Evolutionary conservation across 1,284 basidiomycete species (phyloP).

Genomic region (Rhodotorula mucilaginosa): DNA sequence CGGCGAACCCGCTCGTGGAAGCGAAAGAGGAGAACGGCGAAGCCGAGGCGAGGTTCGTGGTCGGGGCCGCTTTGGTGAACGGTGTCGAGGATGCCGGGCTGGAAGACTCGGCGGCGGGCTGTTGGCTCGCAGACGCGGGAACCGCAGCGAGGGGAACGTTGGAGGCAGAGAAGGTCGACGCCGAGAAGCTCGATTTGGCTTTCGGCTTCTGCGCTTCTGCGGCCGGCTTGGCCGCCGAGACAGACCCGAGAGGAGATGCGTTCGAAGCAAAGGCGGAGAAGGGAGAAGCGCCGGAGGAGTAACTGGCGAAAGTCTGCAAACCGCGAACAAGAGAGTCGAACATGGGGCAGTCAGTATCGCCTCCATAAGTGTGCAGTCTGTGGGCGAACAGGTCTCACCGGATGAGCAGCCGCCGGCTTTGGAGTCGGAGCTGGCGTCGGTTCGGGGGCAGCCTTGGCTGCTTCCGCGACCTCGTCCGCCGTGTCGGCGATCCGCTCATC

Average conservation of each 20-base stretch:
- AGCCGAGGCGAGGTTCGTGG: slow-evolving; percentile 19
- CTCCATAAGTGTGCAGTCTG: background rate
- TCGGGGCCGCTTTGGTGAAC: slow-evolving; percentile 21
- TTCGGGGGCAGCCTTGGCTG: slow-evolving; percentile 9
- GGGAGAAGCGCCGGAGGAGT: slow-evolving; percentile 17
- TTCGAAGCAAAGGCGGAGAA: slow-evolving; percentile 29
- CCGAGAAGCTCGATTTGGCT: slow-evolving; percentile 25
- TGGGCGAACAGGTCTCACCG: background rate
- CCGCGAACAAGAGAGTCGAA: no score
- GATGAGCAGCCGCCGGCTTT: background rate
- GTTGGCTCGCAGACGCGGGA: background rate
- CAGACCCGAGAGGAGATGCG: slow-evolving; percentile 31
- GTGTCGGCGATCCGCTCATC: slow-evolving; percentile 9
- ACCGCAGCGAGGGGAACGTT: background rate
- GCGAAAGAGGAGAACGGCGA: slow-evolving; percentile 36
- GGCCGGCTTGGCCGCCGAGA: slow-evolving; percentile 6
- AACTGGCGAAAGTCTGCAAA: slow-evolving; percentile 10
- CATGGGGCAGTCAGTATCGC: background rate
- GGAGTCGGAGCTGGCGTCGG: slow-evolving; percentile 10
- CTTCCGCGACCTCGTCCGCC: slow-evolving; percentile 15
- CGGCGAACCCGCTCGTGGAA: slow-evolving; percentile 31
- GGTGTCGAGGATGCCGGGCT: slow-evolving; percentile 4
- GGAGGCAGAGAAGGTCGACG: slow-evolving; percentile 16
- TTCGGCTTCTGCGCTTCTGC: slow-evolving; percentile 33
- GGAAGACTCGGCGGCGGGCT: background rate